These are phyloP conservation scores for Aristolochia contorta DNA, from an alignment of 164 flowering plant genomes.

Conservation along the genomic window DNA sequence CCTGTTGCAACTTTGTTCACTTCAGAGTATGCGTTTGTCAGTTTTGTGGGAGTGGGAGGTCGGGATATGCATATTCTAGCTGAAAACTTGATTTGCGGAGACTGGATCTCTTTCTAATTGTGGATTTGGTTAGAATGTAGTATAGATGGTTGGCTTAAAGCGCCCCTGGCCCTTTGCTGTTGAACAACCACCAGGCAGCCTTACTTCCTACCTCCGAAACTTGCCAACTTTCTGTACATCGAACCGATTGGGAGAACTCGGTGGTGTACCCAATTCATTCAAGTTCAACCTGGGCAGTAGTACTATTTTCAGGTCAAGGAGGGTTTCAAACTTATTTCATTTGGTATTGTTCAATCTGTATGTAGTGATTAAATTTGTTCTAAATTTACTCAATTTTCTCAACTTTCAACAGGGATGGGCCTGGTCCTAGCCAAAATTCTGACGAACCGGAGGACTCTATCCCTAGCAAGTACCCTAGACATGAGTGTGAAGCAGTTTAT, in stretches of 20 bases:
- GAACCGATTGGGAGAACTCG: slow-evolving; percentile 1
- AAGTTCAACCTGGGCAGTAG: neutral
- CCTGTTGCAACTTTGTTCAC: no score
- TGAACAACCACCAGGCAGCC: slow-evolving; percentile 10
- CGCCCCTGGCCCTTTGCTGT: slow-evolving; percentile 49
- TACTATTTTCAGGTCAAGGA: neutral
- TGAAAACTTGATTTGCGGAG: neutral
- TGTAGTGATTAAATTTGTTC: neutral
- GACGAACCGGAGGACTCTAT: slow-evolving; percentile 1
- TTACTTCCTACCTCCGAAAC: slow-evolving; percentile 28
- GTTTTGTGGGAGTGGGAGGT: neutral
- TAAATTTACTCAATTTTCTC: neutral
- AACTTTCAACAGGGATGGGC: neutral
- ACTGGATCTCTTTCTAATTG: slow-evolving; percentile 10
- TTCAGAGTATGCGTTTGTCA: no score
- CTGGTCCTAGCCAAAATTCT: neutral
- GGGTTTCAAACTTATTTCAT: neutral
- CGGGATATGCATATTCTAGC: neutral
- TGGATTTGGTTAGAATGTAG: slow-evolving; percentile 25
- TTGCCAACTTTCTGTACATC: neutral
- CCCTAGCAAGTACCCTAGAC: slow-evolving; percentile 1
- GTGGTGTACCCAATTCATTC: neutral
- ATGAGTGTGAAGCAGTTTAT: slow-evolving; percentile 8
- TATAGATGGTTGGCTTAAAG: slow-evolving; percentile 57
- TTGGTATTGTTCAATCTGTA: neutral